phyloP scores from a whole-genome alignment of 108 stramenopile species.

The Fragilaria radians region DNA sequence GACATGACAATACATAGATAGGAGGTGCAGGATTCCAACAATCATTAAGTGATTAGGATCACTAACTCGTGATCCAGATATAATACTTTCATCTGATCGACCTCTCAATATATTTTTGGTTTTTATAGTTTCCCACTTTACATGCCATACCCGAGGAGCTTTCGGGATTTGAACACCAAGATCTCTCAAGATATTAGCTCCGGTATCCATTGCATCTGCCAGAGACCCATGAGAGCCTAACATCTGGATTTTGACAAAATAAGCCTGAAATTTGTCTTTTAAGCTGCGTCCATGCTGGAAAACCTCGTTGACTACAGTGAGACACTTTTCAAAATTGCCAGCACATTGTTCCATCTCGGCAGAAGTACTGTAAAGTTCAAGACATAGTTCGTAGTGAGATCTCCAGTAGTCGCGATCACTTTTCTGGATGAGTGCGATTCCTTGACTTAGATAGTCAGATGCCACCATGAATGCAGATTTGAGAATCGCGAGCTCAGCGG shows the following conservation, averaged over 20 bases:
- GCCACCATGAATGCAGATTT: slow-evolving; percentile 35
- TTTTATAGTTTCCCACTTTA: not conserved
- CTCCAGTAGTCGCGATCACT: slow-evolving; percentile 13
- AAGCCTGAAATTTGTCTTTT: slow-evolving; percentile 31
- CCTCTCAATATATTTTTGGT: not conserved
- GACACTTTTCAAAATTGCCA: slow-evolving; percentile 10
- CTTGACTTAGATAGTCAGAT: slow-evolving; percentile 16
- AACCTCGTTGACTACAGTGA: not conserved
- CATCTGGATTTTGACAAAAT: slow-evolving; percentile 8
- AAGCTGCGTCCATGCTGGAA: slow-evolving; percentile 13
- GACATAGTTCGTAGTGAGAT: slow-evolving; percentile 21
- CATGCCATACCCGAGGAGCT: not conserved
- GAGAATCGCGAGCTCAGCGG: slow-evolving; percentile 23
- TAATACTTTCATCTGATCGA: not conserved
- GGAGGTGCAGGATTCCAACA: not conserved
- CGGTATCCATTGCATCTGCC: not conserved
- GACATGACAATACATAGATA: not conserved
- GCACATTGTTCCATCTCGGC: slow-evolving; percentile 16
- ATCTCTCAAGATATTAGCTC: not conserved
- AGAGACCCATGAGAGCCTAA: not conserved
- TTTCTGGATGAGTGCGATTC: slow-evolving; percentile 6
- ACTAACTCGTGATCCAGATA: not conserved
- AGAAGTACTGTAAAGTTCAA: slow-evolving; percentile 20
- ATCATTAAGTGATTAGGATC: not conserved
- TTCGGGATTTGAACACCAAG: not conserved